Evolutionary conservation across 139 green algal species (phyloP).

Genomic region (Chlamydomonas sp.): DNA sequence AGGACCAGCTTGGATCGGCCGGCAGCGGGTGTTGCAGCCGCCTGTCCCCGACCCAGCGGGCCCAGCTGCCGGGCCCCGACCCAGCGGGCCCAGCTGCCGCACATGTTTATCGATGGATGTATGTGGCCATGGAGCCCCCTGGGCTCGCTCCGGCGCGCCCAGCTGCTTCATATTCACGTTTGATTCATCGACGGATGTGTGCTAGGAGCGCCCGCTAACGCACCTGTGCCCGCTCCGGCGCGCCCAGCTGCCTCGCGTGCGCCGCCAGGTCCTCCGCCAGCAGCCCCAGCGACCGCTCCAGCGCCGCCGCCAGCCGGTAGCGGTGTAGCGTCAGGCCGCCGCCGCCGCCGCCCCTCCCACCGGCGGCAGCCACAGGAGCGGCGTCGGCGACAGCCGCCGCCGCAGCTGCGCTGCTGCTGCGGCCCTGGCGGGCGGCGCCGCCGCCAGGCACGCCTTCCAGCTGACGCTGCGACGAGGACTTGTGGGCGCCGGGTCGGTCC

Average conservation of each 20-base stretch:
- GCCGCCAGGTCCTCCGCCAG: constrained; percentile 22
- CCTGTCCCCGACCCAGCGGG: no score
- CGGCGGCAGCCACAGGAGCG: no score
- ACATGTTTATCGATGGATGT: no score
- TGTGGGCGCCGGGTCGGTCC: no score
- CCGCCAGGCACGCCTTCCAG: no score
- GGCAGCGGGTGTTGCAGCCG: not conserved
- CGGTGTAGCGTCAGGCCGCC: not conserved
- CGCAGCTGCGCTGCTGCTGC: no score
- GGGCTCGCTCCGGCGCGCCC: not conserved
- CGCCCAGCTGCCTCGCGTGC: constrained; percentile 58
- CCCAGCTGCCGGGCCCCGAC: no score
- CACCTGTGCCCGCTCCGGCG: constrained; percentile 78
- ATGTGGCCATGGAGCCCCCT: no score
- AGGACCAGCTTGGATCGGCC: not conserved
- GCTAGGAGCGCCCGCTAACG: not conserved
- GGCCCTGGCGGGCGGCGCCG: no score
- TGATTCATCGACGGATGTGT: not conserved
- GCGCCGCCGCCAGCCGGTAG: not conserved
- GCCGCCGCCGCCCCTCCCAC: no score
- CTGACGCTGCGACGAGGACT: no score
- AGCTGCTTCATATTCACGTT: not conserved
- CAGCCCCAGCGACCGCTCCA: not conserved
- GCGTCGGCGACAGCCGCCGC: not conserved
- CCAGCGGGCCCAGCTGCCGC: no score